Evolutionary conservation across 495 filamentous ascomycete species (phyloP).

Genomic region (Zalerion maritima): DNA sequence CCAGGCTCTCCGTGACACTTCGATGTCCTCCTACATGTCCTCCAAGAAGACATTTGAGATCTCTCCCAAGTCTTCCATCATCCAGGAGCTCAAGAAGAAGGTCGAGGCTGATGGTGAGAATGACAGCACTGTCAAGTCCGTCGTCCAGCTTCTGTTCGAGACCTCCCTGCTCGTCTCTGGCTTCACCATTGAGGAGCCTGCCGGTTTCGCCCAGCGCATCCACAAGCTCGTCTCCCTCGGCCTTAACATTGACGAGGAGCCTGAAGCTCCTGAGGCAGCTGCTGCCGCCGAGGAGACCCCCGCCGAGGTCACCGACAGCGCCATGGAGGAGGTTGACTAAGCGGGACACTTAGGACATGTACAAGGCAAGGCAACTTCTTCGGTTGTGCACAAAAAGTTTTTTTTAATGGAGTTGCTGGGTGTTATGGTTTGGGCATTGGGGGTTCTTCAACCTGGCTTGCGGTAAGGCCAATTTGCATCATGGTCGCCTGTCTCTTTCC

Average conservation of each 20-base stretch:
- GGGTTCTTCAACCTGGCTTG: no score
- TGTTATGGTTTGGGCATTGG: no score
- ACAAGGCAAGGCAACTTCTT: no score
- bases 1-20: slow-evolving; percentile 97
- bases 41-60: slow-evolving; percentile 99
- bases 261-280: slow-evolving; percentile 54
- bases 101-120: slow-evolving; percentile 93
- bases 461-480: no score
- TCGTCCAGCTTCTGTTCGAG: slow-evolving; percentile 95
- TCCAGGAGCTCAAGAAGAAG: slow-evolving; percentile 98
- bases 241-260: slow-evolving; percentile 88
- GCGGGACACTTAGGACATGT: no score
- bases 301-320: slow-evolving; percentile 40
- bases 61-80: slow-evolving; percentile 92
- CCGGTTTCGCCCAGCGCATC: slow-evolving; percentile 93
- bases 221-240: slow-evolving; percentile 96
- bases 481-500: no score
- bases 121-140: slow-evolving; percentile 95
- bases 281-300: slow-evolving; percentile 34
- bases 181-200: slow-evolving; percentile 98
- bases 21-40: slow-evolving; percentile 99
- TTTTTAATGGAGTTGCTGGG: no score
- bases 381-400: no score
- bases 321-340: slow-evolving; percentile 59
- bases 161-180: slow-evolving; percentile 95